Conservation (phyloP, 805 yeast species). For the Candida manassasensis region DNA sequence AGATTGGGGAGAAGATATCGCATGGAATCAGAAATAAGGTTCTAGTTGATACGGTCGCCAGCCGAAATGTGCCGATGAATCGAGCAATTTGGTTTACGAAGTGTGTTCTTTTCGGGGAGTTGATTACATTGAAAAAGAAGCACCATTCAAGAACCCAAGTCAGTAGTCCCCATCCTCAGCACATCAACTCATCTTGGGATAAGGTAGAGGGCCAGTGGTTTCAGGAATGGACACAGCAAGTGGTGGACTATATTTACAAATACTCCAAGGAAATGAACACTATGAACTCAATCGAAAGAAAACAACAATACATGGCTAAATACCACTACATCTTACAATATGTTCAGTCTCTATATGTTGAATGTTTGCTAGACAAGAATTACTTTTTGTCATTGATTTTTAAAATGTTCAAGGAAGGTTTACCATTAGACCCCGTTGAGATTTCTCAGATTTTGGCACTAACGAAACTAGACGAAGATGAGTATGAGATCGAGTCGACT, state of each 20-base stretch:
- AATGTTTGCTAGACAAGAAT: conserved; percentile 59
- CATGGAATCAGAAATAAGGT: conserved; percentile 79
- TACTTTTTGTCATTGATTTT: conserved; percentile 62
- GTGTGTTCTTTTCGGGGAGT: conserved; percentile 78
- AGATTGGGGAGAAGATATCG: conserved; percentile 75
- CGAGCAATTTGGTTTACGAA: conserved; percentile 90
- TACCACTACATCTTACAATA: conserved; percentile 59
- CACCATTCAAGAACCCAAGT: conserved; percentile 16
- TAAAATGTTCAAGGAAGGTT: conserved; percentile 40
- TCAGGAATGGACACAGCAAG: conserved; percentile 87
- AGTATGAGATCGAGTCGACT: conserved; percentile 4
- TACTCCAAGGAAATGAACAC: conserved; percentile 38
- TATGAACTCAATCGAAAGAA: conserved; percentile 24
- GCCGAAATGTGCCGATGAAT: conserved; percentile 63
- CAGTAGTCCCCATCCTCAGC: conserved; percentile 7
- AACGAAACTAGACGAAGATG: conserved; percentile 19
- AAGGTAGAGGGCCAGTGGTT: conserved; percentile 59
- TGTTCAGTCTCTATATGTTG: conserved; percentile 61
- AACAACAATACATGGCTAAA: conserved; percentile 41
- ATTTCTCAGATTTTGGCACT: conserved; percentile 20
- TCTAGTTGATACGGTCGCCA: conserved; percentile 67
- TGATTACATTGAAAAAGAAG: conserved; percentile 28
- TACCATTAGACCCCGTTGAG: conserved; percentile 26
- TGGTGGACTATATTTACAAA: conserved; percentile 54
- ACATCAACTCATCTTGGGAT: conserved; percentile 11